phyloP scores from a whole-genome alignment of 2,329 filamentous ascomycete species.

The Westerdykella sp. region DNA sequence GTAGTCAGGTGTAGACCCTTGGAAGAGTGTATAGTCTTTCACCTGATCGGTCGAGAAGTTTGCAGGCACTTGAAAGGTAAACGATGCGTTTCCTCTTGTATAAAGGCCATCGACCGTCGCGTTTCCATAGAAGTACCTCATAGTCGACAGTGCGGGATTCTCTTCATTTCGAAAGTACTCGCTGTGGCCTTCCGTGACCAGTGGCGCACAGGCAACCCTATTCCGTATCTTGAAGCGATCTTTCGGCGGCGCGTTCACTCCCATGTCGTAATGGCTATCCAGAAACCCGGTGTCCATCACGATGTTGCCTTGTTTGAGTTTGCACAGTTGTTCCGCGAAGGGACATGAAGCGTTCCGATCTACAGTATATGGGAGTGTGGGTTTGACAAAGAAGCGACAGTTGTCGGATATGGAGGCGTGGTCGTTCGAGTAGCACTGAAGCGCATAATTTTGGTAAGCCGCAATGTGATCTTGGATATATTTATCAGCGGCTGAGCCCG shows the following conservation, averaged over 20 bases:
- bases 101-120: too few species aligned
- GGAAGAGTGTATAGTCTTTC: conserved; percentile 1
- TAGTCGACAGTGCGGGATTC: neutral
- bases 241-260: conserved; percentile 18
- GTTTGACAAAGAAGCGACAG: conserved; percentile 14
- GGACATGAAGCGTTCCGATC: conserved; percentile 13
- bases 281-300: conserved; percentile 20
- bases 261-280: conserved; percentile 17
- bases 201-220: conserved; percentile 18
- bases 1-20: conserved; percentile 1
- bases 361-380: conserved; percentile 6
- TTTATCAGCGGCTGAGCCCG: conserved; percentile 1
- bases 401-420: conserved; percentile 4
- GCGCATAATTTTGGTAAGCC: conserved; percentile 12
- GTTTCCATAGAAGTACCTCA: conserved; percentile 3
- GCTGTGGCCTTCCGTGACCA: conserved; percentile 7
- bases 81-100: too few species aligned
- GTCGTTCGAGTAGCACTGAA: conserved; percentile 13
- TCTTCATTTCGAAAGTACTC: conserved; percentile 2
- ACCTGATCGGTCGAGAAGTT: neutral
- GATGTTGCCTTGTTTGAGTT: conserved; percentile 8
- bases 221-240: conserved; percentile 15
- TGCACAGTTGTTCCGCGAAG: conserved; percentile 14
- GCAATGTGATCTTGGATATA: conserved; percentile 7
- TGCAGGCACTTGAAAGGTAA: too few species aligned